phyloP scores from a whole-genome alignment of 2,329 filamentous ascomycete species.

The Pseudopithomyces chartarum region DNA sequence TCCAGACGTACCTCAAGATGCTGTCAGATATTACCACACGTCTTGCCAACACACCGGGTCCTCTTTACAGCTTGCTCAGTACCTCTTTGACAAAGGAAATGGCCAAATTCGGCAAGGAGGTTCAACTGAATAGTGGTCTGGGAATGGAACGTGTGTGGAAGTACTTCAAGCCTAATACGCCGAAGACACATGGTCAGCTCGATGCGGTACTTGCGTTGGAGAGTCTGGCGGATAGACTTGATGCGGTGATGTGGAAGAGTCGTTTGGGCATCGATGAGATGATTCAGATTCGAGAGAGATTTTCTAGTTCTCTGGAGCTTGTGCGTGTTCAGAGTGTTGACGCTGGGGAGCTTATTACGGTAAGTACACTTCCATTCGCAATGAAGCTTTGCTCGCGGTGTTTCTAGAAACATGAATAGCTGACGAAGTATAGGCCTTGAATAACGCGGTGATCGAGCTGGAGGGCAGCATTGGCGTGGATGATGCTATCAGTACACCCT shows the following conservation, averaged over 20 bases:
- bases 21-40: slow-evolving; percentile 21
- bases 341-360: slow-evolving; percentile 32
- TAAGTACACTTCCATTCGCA: slow-evolving; percentile 43
- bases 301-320: slow-evolving; percentile 40
- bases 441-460: slow-evolving; percentile 34
- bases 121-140: slow-evolving; percentile 74
- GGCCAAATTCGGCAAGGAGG: slow-evolving; percentile 66
- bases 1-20: slow-evolving; percentile 59
- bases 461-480: slow-evolving; percentile 36
- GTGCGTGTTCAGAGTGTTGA: slow-evolving; percentile 35
- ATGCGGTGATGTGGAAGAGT: slow-evolving; percentile 46
- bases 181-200: slow-evolving; percentile 46
- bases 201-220: slow-evolving; percentile 50
- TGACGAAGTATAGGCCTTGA: slow-evolving; percentile 20
- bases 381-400: not conserved
- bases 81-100: slow-evolving; percentile 31
- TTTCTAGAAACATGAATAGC: not conserved
- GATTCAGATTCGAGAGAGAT: slow-evolving; percentile 40
- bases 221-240: slow-evolving; percentile 52
- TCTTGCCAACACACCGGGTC: slow-evolving; percentile 3
- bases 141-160: slow-evolving; percentile 84
- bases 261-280: slow-evolving; percentile 39
- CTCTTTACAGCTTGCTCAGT: slow-evolving; percentile 33
- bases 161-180: slow-evolving; percentile 66
- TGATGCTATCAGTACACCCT: slow-evolving; percentile 31